Evolutionary conservation across 768 basidiomycete species (phyloP).

Genomic region (Asterophora parasitica): DNA sequence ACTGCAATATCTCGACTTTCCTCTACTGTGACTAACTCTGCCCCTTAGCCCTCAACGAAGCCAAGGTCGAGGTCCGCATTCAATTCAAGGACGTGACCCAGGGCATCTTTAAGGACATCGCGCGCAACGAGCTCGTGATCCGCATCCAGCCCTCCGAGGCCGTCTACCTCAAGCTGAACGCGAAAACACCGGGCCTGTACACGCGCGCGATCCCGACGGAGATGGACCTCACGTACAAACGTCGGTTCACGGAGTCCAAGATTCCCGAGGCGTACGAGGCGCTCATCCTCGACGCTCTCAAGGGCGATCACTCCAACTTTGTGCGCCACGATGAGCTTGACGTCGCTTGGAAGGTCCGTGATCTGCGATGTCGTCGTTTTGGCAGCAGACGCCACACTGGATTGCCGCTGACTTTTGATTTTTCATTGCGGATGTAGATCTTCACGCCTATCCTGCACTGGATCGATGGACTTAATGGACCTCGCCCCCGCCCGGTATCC

Average conservation of each 20-base stretch:
- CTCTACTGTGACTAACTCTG: slow-evolving; percentile 6
- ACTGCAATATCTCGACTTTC: slow-evolving; percentile 15
- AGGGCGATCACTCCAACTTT: slow-evolving; percentile 99
- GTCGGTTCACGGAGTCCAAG: slow-evolving; percentile 82
- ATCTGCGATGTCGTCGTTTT: neutral
- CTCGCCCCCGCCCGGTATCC: slow-evolving; percentile 60
- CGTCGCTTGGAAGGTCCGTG: slow-evolving; percentile 89
- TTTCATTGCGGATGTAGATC: slow-evolving; percentile 45
- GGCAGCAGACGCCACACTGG: neutral
- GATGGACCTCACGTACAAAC: slow-evolving; percentile 98
- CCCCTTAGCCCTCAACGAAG: slow-evolving; percentile 84
- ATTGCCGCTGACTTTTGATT: slow-evolving; percentile 1
- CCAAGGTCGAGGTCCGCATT: slow-evolving; percentile 96
- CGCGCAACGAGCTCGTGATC: slow-evolving; percentile 95
- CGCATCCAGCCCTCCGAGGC: slow-evolving; percentile 96
- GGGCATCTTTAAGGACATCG: slow-evolving; percentile 95
- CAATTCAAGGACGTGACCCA: slow-evolving; percentile 97
- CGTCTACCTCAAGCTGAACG: slow-evolving; percentile 94
- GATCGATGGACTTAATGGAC: slow-evolving; percentile 79
- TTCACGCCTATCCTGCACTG: slow-evolving; percentile 94
- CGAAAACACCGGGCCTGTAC: slow-evolving; percentile 87
- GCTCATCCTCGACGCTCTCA: slow-evolving; percentile 91
- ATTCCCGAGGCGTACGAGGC: slow-evolving; percentile 98
- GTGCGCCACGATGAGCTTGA: slow-evolving; percentile 97
- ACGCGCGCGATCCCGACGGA: slow-evolving; percentile 92